These are phyloP conservation scores for Septoria linicola DNA, from an alignment of 2,329 filamentous ascomycete genomes.

Conservation along the genomic window DNA sequence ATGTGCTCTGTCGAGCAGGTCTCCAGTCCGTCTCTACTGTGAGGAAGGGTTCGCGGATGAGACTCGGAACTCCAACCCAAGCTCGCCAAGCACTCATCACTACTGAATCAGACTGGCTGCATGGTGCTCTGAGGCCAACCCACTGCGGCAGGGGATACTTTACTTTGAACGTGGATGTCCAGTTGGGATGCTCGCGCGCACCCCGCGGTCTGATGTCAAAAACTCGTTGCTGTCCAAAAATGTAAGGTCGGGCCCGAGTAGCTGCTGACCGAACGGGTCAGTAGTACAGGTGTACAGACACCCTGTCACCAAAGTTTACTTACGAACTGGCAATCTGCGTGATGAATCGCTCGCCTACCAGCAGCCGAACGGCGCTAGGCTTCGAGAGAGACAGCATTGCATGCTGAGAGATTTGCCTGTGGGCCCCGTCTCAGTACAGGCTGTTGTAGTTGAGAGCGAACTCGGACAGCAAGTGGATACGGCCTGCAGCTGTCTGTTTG, in stretches of 20 bases:
- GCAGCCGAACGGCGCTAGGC: conserved; percentile 20
- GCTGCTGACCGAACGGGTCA: not conserved
- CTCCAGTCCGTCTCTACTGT: not conserved
- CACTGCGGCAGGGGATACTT: not conserved
- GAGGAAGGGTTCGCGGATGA: no score
- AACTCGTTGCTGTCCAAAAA: conserved; percentile 8
- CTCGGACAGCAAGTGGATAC: conserved; percentile 8
- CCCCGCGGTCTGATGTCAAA: conserved; percentile 12
- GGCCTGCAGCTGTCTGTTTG: conserved; percentile 7
- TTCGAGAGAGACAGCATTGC: conserved; percentile 1
- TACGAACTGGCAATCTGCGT: conserved; percentile 14
- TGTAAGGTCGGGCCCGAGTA: conserved; percentile 18
- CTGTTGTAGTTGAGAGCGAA: conserved; percentile 1
- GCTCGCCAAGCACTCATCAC: no score
- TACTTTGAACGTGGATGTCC: conserved; percentile 9
- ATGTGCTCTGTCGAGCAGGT: conserved; percentile 12
- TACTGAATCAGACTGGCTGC: not conserved
- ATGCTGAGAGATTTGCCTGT: conserved; percentile 19
- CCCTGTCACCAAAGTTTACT: conserved; percentile 6
- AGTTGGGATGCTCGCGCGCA: conserved; percentile 15
- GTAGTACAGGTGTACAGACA: conserved; percentile 8
- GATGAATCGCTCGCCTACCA: conserved; percentile 20
- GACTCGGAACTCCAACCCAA: no score
- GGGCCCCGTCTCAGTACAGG: conserved; percentile 10
- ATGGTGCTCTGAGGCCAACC: conserved; percentile 4